These are phyloP conservation scores for Citeromyces matritensis DNA, from an alignment of 805 yeast species.

Conservation along the genomic window DNA sequence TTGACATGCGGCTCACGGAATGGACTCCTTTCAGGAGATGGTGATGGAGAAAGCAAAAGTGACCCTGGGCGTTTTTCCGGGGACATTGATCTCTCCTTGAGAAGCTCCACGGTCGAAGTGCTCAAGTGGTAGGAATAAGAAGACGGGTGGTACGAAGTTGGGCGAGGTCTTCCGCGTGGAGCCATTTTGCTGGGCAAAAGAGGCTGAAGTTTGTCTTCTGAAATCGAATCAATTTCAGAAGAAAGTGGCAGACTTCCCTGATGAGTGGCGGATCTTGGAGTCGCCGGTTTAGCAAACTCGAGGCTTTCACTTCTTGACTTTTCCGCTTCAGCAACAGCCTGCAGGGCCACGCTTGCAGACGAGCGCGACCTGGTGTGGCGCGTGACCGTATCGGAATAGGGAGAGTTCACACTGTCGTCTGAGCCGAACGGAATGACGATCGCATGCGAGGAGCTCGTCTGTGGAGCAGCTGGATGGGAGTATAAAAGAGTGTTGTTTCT, in stretches of 20 bases:
- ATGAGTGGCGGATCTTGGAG: neutral
- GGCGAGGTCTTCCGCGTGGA: constrained; percentile 52
- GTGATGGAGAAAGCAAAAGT: constrained; percentile 5
- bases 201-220: neutral
- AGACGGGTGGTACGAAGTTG: constrained; percentile 68
- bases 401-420: constrained; percentile 1
- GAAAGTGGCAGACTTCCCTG: constrained; percentile 8
- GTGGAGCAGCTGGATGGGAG: constrained; percentile 49
- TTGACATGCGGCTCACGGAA: constrained; percentile 16
- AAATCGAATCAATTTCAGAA: neutral
- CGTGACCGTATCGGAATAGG: constrained; percentile 8
- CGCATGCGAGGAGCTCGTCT: constrained; percentile 51
- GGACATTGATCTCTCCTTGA: constrained; percentile 1
- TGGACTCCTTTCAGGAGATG: constrained; percentile 13
- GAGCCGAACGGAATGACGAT: constrained; percentile 22
- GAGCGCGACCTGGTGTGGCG: constrained; percentile 17
- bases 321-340: constrained; percentile 54
- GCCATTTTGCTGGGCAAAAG: neutral
- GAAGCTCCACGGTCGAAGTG: constrained; percentile 12
- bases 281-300: neutral
- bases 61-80: neutral
- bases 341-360: constrained; percentile 53
- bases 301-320: neutral
- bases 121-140: constrained; percentile 3
- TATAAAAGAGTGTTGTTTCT: constrained; percentile 23